Evolutionary conservation across 768 basidiomycete genomes (phyloP), one percentile per base, ranked within the genome.

Genomic region (Suillus subaureus): DNA sequence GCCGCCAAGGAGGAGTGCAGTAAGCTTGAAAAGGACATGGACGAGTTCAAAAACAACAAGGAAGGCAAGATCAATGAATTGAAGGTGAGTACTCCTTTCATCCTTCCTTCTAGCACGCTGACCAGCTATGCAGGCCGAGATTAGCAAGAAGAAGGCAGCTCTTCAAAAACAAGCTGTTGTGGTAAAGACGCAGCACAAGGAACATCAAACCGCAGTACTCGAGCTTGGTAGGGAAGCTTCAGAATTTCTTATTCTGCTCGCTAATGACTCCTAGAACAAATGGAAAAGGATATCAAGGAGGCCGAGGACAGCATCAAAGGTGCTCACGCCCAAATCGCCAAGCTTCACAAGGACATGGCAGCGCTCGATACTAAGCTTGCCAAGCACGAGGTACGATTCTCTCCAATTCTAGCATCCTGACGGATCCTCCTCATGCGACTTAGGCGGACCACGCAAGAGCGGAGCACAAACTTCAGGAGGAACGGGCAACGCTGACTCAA

Each of bases 11-110:
- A 83, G 0, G 96, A 98, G 66, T 86, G 87, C 75, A 89, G 89
- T 79, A 93, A 90, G 72, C 87, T 99, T 28, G 94, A 99, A 79
- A 90, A 90, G 71, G 97, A 99, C 75, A 99, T 99, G 95, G 87
- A 87, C 63, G 97, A 99, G 80, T 98, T 99, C 83, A 96, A 97
- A 82, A 91, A 96, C 78, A 96, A 99, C 81, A 97, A 97, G 76
- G 97, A 98, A 61, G 94, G 95, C 56, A 99, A 99, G 79, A 92
- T 94, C 63, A 91, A 90, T 21, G 92, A 99, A 74, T 86, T 99
- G 68, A 97, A 96, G 83, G 96, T 92, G 64, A 55, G 80, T 66
- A 33, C 35, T 21, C 55, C 23, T 56, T 31, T 49, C 39, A 6
- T 9, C 56, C 33, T 63, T 54, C 43, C 21, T 56, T 13, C 43